phyloP scores from a whole-genome alignment of 1,139 yeast species.

The Kodamaea derodonti region DNA sequence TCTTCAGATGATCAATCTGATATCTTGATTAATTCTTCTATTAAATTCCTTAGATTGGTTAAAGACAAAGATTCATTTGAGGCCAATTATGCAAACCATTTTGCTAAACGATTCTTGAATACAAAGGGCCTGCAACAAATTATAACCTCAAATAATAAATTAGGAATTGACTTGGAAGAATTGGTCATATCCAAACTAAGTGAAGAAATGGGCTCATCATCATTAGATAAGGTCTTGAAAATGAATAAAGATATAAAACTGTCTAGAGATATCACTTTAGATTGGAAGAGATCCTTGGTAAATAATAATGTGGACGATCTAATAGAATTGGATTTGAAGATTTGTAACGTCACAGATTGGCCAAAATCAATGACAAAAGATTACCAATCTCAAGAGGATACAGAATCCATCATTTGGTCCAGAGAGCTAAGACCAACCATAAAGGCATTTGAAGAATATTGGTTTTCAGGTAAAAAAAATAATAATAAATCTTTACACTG shows the following conservation, averaged over 20 bases:
- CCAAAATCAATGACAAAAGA: constrained; percentile 52
- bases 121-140: constrained; percentile 26
- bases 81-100: constrained; percentile 78
- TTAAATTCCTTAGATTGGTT: constrained; percentile 62
- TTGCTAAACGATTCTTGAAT: constrained; percentile 78
- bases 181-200: constrained; percentile 65
- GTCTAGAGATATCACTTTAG: constrained; percentile 57
- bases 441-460: constrained; percentile 39
- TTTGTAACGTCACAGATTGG: constrained; percentile 52
- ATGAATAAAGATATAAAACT: constrained; percentile 83
- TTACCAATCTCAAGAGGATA: constrained; percentile 44
- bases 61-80: constrained; percentile 88
- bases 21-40: constrained; percentile 50
- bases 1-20: constrained; percentile 50
- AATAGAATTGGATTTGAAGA: constrained; percentile 42
- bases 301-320: constrained; percentile 8
- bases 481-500: constrained; percentile 74
- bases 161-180: constrained; percentile 64
- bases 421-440: constrained; percentile 35
- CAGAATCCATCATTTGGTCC: constrained; percentile 41
- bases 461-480: constrained; percentile 54
- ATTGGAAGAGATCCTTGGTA: constrained; percentile 41
- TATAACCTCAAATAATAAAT: constrained; percentile 9
- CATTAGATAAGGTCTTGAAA: constrained; percentile 76
- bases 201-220: constrained; percentile 77